Evolutionary conservation across 1,284 basidiomycete genomes (phyloP).

Genomic region (Rhizopogon parksii): DNA sequence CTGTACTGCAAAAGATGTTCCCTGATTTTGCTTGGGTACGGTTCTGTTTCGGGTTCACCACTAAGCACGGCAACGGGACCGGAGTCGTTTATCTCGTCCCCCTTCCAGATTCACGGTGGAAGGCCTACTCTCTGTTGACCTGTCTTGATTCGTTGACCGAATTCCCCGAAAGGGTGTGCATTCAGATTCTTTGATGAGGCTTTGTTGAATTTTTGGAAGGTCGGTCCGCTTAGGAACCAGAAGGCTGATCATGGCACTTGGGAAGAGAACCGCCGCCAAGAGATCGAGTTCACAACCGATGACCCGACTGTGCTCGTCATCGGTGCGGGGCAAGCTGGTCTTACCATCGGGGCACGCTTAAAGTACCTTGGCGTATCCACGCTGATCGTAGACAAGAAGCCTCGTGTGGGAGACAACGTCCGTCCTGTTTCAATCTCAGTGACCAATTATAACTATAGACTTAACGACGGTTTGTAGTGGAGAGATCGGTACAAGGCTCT

Average conservation of each 20-base stretch:
- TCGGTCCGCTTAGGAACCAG: conserved; percentile 17
- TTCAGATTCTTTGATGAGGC: background rate
- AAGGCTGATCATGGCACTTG: conserved; percentile 23
- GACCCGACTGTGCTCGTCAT: conserved; percentile 28
- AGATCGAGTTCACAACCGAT: conserved; percentile 17
- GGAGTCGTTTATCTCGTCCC: conserved; percentile 18
- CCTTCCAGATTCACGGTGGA: conserved; percentile 16
- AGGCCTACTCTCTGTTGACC: conserved; percentile 33
- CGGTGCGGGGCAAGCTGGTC: conserved; percentile 34
- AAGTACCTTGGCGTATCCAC: conserved; percentile 30
- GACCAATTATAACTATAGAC: background rate
- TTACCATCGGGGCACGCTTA: conserved; percentile 31
- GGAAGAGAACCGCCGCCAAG: conserved; percentile 20
- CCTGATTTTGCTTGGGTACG: conserved; percentile 22
- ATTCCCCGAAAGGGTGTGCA: conserved; percentile 31
- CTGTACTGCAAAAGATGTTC: conserved; percentile 19
- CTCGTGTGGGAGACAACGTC: conserved; percentile 29
- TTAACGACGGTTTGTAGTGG: conserved; percentile 15
- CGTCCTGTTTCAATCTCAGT: background rate
- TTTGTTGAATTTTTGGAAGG: conserved; percentile 17
- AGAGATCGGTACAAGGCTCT: conserved; percentile 29
- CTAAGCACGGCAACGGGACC: conserved; percentile 20
- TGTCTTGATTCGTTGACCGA: conserved; percentile 43
- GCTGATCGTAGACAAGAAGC: conserved; percentile 31
- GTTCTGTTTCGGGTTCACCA: conserved; percentile 19